Base-by-base conservation (phyloP, 495 filamentous ascomycete genomes). In the Aspergillus cavernicola region DNA sequence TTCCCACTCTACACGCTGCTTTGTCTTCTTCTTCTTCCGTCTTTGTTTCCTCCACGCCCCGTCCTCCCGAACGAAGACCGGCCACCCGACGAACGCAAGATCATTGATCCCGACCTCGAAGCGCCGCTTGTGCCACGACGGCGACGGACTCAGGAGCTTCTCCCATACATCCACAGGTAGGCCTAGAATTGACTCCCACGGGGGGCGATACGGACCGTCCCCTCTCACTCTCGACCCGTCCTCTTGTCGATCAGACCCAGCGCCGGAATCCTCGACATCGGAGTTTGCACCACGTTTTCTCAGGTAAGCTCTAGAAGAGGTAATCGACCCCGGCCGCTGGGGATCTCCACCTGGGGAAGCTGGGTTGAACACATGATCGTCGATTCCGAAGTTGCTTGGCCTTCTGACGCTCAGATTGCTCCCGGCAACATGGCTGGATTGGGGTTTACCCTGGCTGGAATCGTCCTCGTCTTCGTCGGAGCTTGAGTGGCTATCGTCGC, bases 41-140 rank as follows among this genome's bases (percentile, higher is more conserved):
- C 66, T 69, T 68, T 82, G 80, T 74, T 91, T 96, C 67, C 82
- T 82, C 93, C 93, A 97, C 37, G 74, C 72, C 1, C 92, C 93
- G 71, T 95, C 91, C 52, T 89, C 85, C 5, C 85, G 81, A 35
- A 93, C 85, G 65, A 92, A 92, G 32, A 96, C 82, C 13, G 93
- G 93, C 71, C 87, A 89, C 2, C 92, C 88, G 7, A 96, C 77
- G 63, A 93, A 96, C 38, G 85, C 83, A 40, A 93, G 70, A 52
- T 88, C 87, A 60, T 96, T 90, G 5, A 97, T 75, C 3, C 85
- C 86, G 43, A 97, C 75, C 64, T 97, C 90, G 63, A 96, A 96
- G 13, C 85, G 83, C 54, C 82, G 82, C 72, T 93, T 92, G 63
- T 95, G 88, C 71, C 85, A 92, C n/a, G 83, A 81, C 42, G 80